phyloP scores from a whole-genome alignment of 108 stramenopile species.

The Phaeodactylum tricornutum region DNA sequence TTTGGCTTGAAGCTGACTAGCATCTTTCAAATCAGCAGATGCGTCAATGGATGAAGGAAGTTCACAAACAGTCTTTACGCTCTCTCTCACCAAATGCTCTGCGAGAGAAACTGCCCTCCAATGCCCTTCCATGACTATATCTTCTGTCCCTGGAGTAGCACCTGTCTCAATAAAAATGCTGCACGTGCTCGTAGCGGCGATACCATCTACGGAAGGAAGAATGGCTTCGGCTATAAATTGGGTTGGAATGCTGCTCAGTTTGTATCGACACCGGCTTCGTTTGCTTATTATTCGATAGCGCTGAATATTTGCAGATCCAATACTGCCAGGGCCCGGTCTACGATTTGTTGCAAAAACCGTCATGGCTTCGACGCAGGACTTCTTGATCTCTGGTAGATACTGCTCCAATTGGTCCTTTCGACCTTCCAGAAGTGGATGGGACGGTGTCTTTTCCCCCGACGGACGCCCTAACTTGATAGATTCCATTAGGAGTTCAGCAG shows the following conservation, averaged over 20 bases:
- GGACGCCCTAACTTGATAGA: conserved; percentile 28
- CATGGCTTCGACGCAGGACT: conserved; percentile 25
- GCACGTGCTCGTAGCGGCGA: conserved; percentile 63
- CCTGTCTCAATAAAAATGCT: conserved; percentile 43
- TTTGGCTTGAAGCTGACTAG: conserved; percentile 45
- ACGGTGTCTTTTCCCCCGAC: not conserved
- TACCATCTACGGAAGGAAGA: conserved; percentile 46
- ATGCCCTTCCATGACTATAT: conserved; percentile 57
- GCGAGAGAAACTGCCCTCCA: conserved; percentile 75
- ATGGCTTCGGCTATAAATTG: conserved; percentile 34
- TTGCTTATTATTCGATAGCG: conserved; percentile 33
- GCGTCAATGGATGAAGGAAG: conserved; percentile 5
- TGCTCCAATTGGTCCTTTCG: conserved; percentile 14
- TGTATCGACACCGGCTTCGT: conserved; percentile 24
- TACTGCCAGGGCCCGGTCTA: too few relatives aligned
- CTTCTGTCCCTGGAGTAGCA: conserved; percentile 14
- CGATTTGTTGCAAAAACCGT: not conserved
- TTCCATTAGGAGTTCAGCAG: conserved; percentile 50
- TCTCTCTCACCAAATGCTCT: conserved; percentile 32
- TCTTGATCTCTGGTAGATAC: conserved; percentile 15
- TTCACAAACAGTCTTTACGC: too few relatives aligned
- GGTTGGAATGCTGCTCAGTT: conserved; percentile 24
- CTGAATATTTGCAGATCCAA: conserved; percentile 15
- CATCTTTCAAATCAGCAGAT: conserved; percentile 7
- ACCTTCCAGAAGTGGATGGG: conserved; percentile 12